A percentile compares a stretch with the other conserved stretches of the same genome.
Conservation (phyloP, 108 stramenopile genomes). For the Asterionellopsis glacialis region DNA sequence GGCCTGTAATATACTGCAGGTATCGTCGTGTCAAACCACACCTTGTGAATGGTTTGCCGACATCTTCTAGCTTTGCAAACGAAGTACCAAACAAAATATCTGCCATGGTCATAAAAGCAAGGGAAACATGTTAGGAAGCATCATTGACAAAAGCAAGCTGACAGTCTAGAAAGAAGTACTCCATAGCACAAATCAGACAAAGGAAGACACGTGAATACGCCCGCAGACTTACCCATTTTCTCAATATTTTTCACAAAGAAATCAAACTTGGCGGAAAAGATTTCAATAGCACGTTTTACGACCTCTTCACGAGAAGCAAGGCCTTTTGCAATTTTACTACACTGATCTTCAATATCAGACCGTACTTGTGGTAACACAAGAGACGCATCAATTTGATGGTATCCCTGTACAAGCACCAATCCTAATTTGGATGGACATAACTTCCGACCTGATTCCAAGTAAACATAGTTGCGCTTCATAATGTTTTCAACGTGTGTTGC, state of each 20-base stretch:
- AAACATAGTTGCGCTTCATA: constrained; percentile 80
- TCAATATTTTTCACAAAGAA: constrained; percentile 68
- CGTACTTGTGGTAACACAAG: constrained; percentile 85
- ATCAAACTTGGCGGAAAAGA: constrained; percentile 72
- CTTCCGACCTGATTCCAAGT: constrained; percentile 66
- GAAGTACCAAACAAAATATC: constrained; percentile 81
- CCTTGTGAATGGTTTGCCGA: constrained; percentile 85
- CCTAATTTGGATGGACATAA: constrained; percentile 84
- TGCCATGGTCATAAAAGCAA: no score
- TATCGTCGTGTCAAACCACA: constrained; percentile 69
- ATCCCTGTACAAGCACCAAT: constrained; percentile 85
- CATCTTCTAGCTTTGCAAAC: constrained; percentile 85
- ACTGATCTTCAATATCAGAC: constrained; percentile 86
- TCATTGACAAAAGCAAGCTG: no score
- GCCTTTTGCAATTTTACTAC: constrained; percentile 85
- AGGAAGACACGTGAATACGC: no score
- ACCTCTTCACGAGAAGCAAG: constrained; percentile 30
- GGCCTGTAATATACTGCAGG: constrained; percentile 53
- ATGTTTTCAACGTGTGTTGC: constrained; percentile 92
- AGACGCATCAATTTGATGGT: constrained; percentile 80
- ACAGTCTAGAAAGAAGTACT: no score
- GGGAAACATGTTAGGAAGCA: no score
- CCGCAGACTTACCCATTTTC: constrained; percentile 62
- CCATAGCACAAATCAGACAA: no score
- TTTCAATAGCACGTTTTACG: constrained; percentile 42